phyloP scores from a whole-genome alignment of 805 yeast species.

The Candida manassasensis region DNA sequence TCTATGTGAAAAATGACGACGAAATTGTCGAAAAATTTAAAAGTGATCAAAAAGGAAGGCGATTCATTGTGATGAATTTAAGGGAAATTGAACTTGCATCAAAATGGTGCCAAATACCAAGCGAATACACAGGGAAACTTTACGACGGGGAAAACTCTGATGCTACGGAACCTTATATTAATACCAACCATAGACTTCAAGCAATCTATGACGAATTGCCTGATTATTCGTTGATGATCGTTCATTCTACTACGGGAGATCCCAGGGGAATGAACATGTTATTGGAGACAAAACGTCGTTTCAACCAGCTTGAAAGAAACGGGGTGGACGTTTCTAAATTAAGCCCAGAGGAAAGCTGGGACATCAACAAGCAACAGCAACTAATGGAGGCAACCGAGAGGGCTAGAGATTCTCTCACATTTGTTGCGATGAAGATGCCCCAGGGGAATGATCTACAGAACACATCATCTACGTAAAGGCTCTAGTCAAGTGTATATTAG shows the following conservation, averaged over 20 bases:
- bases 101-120: slow-evolving; percentile 21
- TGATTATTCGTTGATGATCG: slow-evolving; percentile 51
- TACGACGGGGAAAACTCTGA: slow-evolving; percentile 7
- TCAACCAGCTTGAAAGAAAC: slow-evolving; percentile 39
- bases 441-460: not conserved
- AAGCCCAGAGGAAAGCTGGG: slow-evolving; percentile 44
- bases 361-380: slow-evolving; percentile 40
- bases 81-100: slow-evolving; percentile 51
- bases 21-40: slow-evolving; percentile 45
- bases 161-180: slow-evolving; percentile 14
- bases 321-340: slow-evolving; percentile 39
- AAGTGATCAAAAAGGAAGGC: slow-evolving; percentile 35
- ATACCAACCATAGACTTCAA: slow-evolving; percentile 42
- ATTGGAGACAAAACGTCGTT: slow-evolving; percentile 38
- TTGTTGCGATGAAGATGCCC: slow-evolving; percentile 44
- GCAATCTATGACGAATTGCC: slow-evolving; percentile 53
- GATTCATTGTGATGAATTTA: slow-evolving; percentile 49
- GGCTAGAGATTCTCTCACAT: slow-evolving; percentile 60
- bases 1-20: slow-evolving; percentile 54
- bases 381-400: slow-evolving; percentile 42
- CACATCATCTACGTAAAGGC: slow-evolving; percentile 19
- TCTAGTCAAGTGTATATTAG: slow-evolving; percentile 14
- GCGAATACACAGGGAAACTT: slow-evolving; percentile 16
- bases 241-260: slow-evolving; percentile 63
- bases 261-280: slow-evolving; percentile 46